Base-by-base conservation (phyloP, 176 grass and related monocot genomes). In the Eragrostis curvula region DNA sequence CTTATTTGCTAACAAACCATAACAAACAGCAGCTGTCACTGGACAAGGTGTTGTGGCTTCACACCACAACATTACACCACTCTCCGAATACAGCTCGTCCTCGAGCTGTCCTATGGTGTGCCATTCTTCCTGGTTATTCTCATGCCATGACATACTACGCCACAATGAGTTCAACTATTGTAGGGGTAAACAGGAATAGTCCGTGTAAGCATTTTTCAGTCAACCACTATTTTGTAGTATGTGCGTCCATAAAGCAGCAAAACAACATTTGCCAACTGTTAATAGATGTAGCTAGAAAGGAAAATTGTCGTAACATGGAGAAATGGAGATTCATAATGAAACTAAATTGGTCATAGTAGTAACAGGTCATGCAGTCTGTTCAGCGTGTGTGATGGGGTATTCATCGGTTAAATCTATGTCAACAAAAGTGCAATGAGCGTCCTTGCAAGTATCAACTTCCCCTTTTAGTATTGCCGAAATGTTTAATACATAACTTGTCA, bases 281-380 rank as follows among this genome's bases (percentile, higher is more conserved):
- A 75, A 58, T 30, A 75, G 6, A 56, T 30, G 29, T 40, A 55
- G 11, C 49, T 44, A 63, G 9, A 18, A 49, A 28, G 24, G 73
- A 61, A 5, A 63, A 20, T n/a, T 52, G 8, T 51, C 27, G 6
- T 32, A 65, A 21, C 30, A 75, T 43, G 10, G 21, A 48, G 58
- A 78, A 77, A 46, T 78, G 58, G 45, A 64, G 59, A 78, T 49
- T 78, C 8, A 47, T 30, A 58, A 50, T 49, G 43, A 44, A 64
- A 64, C 25, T 27, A 61, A 61, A 28, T 13, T 14, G 11, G 10
- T 13, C 13, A 61, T 61, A 28, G 12, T 30, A 17, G 28, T 32
- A 36, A 64, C 61, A 64, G 28, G 28, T 64, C 61, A 64, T 64
- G 14, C 13, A 12, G 13, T 28, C 49, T 51, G 15, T 16, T 51